Evolutionary conservation across 179 eudicot species (phyloP), one percentile per base, ranked within the genome.

Genomic region (Silene coronaria): DNA sequence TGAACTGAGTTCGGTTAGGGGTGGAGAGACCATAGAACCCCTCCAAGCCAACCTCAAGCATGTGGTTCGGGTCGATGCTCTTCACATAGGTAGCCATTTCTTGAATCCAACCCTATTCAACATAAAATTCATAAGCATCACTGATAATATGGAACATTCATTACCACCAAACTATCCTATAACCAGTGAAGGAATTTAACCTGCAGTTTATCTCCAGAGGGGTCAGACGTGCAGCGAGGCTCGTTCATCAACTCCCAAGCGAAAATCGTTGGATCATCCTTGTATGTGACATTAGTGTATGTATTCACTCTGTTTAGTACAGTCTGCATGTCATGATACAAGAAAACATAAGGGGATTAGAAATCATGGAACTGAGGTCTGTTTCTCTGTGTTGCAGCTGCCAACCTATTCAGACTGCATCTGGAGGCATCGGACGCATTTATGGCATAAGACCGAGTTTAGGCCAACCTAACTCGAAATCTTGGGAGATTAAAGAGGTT

Each of bases 241-340:
- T 93, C 98, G 34, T 93, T 93, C 86, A 93, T 91, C 64, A 93
- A 85, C 78, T 93, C 98, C 98, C 98, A 93, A 23, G 90, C 96
- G 16, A 93, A 91, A 30, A 93, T 89, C 58, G 98, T 93, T 0
- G 98, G 96, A 83, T 93, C 98, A 71, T 91, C 96, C 85, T 91
- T 90, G 86, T 91, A 93, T 28, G 96, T 85, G 67, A 90, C 78
- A 84, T 91, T 89, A 75, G 87, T 90, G 24, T 90, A 2, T 22
- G 97, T 87, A 74, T 91, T 93, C 24, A 91, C 97, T 84, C 98
- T 82, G 83, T 87, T 86, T 8, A 93, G 85, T 76, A 93, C 93
- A 2, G 85, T 83, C 97, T 93, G 67, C 82, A 86, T 32, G 62
- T 67, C 48, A 46, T 57, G 4, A 74, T 14, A 23, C 75, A 76